Percentiles rank a stretch among this genome's conserved stretches.
These are phyloP conservation scores for Plasmodium vinckei DNA, from an alignment of 169 alveolate genomes.

Conservation along the genomic window DNA sequence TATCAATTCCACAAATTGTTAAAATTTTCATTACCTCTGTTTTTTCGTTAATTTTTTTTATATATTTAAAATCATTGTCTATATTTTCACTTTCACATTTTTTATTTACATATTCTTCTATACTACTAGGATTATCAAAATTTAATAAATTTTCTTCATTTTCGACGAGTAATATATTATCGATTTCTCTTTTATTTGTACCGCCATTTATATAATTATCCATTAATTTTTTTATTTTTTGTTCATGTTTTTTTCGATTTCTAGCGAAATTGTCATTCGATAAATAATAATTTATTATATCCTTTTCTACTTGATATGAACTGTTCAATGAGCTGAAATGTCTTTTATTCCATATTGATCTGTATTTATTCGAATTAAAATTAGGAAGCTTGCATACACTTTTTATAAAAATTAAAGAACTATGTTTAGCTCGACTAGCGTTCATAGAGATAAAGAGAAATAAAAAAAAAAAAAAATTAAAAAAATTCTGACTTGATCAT, in stretches of 20 bases:
- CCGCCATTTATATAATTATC: neutral
- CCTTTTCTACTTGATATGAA: neutral
- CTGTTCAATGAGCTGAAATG: too few relatives aligned
- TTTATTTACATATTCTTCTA: slow-evolving; percentile 15
- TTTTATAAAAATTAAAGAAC: too few relatives aligned
- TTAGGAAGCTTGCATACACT: too few relatives aligned
- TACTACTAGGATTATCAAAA: neutral
- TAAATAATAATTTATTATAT: slow-evolving; percentile 21
- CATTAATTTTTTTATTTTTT: slow-evolving; percentile 8
- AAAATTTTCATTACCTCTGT: slow-evolving; percentile 21
- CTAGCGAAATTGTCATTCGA: slow-evolving; percentile 4
- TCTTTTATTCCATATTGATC: too few relatives aligned
- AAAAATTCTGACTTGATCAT: too few relatives aligned
- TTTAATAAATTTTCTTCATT: slow-evolving; percentile 12
- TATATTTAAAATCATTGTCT: neutral
- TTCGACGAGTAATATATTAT: neutral
- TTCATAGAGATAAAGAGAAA: too few relatives aligned
- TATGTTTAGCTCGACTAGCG: too few relatives aligned
- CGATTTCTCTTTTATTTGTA: neutral
- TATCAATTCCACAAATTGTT: slow-evolving; percentile 32
- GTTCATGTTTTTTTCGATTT: slow-evolving; percentile 46
- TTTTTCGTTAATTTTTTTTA: neutral
- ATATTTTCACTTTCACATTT: neutral
- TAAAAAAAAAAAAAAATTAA: too few relatives aligned
- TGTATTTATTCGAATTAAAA: too few relatives aligned